A percentile compares a stretch with the other conserved stretches of the same genome.
Evolutionary conservation across 108 stramenopile genomes (phyloP).

Genomic region (Nitzschia sp.): DNA sequence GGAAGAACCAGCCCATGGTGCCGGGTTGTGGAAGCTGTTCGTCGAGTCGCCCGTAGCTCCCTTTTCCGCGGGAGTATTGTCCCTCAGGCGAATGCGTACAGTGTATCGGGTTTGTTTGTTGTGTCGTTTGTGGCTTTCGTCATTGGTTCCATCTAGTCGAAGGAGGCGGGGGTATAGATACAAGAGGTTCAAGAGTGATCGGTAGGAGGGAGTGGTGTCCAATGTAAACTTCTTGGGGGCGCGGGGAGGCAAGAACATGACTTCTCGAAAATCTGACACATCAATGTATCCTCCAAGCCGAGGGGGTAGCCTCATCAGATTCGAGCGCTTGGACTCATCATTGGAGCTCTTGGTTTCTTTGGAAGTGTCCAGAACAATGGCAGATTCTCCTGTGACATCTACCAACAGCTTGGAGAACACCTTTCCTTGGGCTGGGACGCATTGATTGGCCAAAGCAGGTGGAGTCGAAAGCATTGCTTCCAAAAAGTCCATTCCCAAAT

Average conservation of each 20-base stretch:
- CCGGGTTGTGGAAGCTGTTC: slow-evolving; percentile 66
- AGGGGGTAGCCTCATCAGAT: slow-evolving; percentile 70
- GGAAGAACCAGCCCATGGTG: slow-evolving; percentile 60
- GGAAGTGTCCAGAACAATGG: slow-evolving; percentile 55
- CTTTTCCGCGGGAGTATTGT: slow-evolving; percentile 16
- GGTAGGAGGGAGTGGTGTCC: slow-evolving; percentile 42
- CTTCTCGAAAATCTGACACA: slow-evolving; percentile 72
- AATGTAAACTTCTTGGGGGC: slow-evolving; percentile 48
- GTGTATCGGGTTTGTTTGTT: slow-evolving; percentile 34
- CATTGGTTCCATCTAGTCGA: slow-evolving; percentile 21
- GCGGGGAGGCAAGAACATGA: slow-evolving; percentile 68
- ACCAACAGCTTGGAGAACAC: slow-evolving; percentile 57
- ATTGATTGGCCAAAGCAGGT: slow-evolving; percentile 31
- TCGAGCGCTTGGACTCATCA: slow-evolving; percentile 50
- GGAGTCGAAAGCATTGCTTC: slow-evolving; percentile 63
- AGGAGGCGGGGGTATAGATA: slow-evolving; percentile 72
- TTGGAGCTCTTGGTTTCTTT: slow-evolving; percentile 11
- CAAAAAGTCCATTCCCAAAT: slow-evolving; percentile 66
- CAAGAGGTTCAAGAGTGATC: slow-evolving; percentile 66
- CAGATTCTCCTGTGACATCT: slow-evolving; percentile 74
- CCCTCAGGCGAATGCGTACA: slow-evolving; percentile 55
- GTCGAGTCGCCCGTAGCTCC: slow-evolving; percentile 31
- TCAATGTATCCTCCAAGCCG: slow-evolving; percentile 56
- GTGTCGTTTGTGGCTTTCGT: background rate
- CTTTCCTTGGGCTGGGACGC: background rate